These are phyloP conservation scores for Galeopsis tetrahit DNA, from an alignment of 257 asterid genomes.

Conservation along the genomic window DNA sequence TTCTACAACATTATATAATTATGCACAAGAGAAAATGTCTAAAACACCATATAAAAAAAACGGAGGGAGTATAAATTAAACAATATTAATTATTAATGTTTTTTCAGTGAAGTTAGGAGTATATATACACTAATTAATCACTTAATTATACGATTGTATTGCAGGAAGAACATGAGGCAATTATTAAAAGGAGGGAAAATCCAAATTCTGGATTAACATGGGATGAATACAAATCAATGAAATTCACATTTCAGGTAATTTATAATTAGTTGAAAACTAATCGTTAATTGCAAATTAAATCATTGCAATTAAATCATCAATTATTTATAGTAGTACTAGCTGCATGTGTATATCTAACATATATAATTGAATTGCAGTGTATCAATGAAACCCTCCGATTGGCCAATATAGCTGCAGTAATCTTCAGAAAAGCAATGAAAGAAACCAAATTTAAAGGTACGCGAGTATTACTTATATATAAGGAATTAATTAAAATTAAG, in stretches of 20 bases:
- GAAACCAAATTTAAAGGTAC: slow-evolving; percentile 73
- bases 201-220: slow-evolving; percentile 73
- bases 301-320: too few relatives aligned
- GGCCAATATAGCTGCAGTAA: slow-evolving; percentile 91
- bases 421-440: slow-evolving; percentile 78
- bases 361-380: slow-evolving; percentile 48
- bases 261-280: not conserved
- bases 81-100: too few relatives aligned
- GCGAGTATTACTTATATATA: not conserved
- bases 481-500: too few relatives aligned
- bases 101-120: too few relatives aligned
- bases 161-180: slow-evolving; percentile 52
- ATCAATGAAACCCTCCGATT: slow-evolving; percentile 89
- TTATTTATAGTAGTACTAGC: too few relatives aligned
- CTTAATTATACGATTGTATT: too few relatives aligned
- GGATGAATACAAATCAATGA: slow-evolving; percentile 88
- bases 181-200: slow-evolving; percentile 58
- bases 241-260: slow-evolving; percentile 77
- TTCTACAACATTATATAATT: too few relatives aligned
- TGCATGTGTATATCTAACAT: not conserved
- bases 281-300: too few relatives aligned
- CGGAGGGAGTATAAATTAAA: too few relatives aligned
- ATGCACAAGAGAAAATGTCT: too few relatives aligned
- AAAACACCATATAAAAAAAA: too few relatives aligned
- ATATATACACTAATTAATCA: too few relatives aligned